These are phyloP conservation scores for Apiotrichum gamsii DNA, from an alignment of 1,284 basidiomycete species.

Conservation along the genomic window DNA sequence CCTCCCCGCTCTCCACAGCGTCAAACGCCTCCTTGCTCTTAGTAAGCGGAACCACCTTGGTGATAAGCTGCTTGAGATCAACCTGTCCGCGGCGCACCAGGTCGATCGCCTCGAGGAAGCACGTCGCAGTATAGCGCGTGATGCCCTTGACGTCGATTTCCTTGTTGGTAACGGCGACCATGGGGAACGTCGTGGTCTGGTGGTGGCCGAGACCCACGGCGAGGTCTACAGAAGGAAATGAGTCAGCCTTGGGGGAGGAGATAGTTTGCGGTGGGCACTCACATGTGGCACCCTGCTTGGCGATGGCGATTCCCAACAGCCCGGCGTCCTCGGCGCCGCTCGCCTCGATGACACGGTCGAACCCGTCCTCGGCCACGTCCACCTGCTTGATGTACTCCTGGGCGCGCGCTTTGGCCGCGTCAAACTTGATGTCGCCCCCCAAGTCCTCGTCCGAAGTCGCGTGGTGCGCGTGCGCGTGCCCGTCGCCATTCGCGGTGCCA, in stretches of 20 bases:
- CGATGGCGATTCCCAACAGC: conserved; percentile 53
- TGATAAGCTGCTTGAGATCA: conserved; percentile 54
- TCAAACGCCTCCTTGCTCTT: conserved; percentile 51
- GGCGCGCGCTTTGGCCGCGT: conserved; percentile 31
- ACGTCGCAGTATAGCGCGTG: conserved; percentile 44
- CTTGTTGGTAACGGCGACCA: conserved; percentile 53
- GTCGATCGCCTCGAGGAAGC: conserved; percentile 52
- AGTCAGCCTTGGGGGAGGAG: no score
- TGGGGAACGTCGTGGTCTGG: conserved; percentile 41
- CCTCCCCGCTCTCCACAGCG: conserved; percentile 50
- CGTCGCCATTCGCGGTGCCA: conserved; percentile 23
- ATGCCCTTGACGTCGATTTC: conserved; percentile 67
- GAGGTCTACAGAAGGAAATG: conserved; percentile 22
- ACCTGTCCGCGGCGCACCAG: conserved; percentile 52
- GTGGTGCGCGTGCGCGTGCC: conserved; percentile 12
- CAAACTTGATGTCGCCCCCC: conserved; percentile 37
- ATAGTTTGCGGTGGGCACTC: conserved; percentile 17
- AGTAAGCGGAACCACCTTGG: conserved; percentile 53
- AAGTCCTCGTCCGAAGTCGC: conserved; percentile 17
- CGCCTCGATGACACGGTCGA: conserved; percentile 59
- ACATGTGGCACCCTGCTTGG: conserved; percentile 56
- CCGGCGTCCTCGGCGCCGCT: conserved; percentile 60
- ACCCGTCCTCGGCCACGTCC: conserved; percentile 47
- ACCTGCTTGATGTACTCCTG: conserved; percentile 25
- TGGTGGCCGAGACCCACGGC: conserved; percentile 42